Percentiles rank a stretch among this genome's conserved stretches.
These are phyloP conservation scores for Lentinula detonsa DNA, from an alignment of 768 basidiomycete genomes.

Conservation along the genomic window DNA sequence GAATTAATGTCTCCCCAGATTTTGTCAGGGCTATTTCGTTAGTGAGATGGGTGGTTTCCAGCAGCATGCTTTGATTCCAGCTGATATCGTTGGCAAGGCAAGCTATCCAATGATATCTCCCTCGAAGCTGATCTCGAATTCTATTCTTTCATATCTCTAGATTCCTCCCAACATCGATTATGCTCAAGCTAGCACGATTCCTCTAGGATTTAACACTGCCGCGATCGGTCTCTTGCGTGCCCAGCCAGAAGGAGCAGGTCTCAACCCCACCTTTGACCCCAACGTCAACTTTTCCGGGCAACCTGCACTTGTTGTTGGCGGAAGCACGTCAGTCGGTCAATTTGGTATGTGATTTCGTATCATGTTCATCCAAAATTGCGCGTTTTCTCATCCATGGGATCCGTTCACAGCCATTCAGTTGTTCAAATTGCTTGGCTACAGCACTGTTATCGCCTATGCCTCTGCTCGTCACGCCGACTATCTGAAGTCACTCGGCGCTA, in stretches of 20 bases:
- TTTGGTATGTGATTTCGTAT: conserved; percentile 26
- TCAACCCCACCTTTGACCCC: conserved; percentile 31
- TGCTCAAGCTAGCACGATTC: conserved; percentile 43
- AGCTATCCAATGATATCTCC: conserved; percentile 22
- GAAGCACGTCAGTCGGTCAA: conserved; percentile 44
- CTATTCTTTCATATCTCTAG: conserved; percentile 34
- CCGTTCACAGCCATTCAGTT: conserved; percentile 1
- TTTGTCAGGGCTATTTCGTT: conserved; percentile 31
- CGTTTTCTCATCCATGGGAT: background rate
- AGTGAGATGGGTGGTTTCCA: conserved; percentile 37
- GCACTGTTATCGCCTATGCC: conserved; percentile 29
- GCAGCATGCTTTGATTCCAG: conserved; percentile 34
- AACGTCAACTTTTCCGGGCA: conserved; percentile 34
- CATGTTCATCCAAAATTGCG: background rate
- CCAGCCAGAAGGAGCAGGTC: conserved; percentile 30
- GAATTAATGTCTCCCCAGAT: conserved; percentile 17
- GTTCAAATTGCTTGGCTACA: background rate
- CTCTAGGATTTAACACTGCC: conserved; percentile 42
- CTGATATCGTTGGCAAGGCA: conserved; percentile 35
- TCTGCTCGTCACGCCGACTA: conserved; percentile 20
- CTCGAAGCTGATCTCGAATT: conserved; percentile 16
- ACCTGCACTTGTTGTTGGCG: conserved; percentile 43
- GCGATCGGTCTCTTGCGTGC: conserved; percentile 42
- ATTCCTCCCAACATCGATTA: conserved; percentile 41
- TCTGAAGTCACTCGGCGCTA: conserved; percentile 32